phyloP scores from a whole-genome alignment of 2,329 filamentous ascomycete genomes.

The Trichoderma atroviride region DNA sequence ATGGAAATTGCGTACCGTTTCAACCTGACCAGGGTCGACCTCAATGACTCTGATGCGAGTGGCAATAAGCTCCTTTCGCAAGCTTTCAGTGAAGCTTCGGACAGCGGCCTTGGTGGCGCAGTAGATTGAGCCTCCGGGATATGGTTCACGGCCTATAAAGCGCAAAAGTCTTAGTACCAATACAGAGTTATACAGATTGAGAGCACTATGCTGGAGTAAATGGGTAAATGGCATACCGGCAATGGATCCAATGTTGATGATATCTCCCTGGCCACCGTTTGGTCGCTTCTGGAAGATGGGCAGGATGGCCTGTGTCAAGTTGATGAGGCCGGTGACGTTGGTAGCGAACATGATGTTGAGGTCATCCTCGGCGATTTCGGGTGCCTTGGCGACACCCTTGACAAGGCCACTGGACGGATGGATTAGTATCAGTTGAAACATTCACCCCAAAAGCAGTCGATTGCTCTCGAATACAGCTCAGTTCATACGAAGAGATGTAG shows the following conservation, averaged over 20 bases:
- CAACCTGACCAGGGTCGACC: conserved; percentile 89
- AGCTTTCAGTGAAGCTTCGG: conserved; percentile 77
- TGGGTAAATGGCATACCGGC: conserved; percentile 55
- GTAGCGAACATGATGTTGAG: conserved; percentile 87
- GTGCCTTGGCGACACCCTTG: conserved; percentile 82
- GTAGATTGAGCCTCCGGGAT: conserved; percentile 85
- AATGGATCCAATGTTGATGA: conserved; percentile 92
- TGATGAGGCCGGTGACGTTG: conserved; percentile 92
- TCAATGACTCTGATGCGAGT: conserved; percentile 82
- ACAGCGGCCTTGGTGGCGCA: conserved; percentile 92
- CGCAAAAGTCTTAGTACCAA: background rate
- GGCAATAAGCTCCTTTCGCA: conserved; percentile 81
- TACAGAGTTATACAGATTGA: no score
- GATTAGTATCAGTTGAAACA: background rate
- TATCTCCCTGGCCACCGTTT: conserved; percentile 81
- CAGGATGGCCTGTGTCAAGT: conserved; percentile 91
- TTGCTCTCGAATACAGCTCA: background rate
- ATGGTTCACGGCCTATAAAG: conserved; percentile 69
- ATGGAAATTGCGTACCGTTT: conserved; percentile 63
- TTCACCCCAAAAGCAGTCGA: background rate
- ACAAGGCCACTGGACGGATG: conserved; percentile 70
- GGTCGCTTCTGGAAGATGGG: conserved; percentile 76
- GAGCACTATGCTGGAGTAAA: background rate
- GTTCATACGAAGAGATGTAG: background rate
- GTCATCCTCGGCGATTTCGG: conserved; percentile 79